Base-by-base conservation (phyloP, 176 grass and related monocot genomes). In the Oryza meridionalis region DNA sequence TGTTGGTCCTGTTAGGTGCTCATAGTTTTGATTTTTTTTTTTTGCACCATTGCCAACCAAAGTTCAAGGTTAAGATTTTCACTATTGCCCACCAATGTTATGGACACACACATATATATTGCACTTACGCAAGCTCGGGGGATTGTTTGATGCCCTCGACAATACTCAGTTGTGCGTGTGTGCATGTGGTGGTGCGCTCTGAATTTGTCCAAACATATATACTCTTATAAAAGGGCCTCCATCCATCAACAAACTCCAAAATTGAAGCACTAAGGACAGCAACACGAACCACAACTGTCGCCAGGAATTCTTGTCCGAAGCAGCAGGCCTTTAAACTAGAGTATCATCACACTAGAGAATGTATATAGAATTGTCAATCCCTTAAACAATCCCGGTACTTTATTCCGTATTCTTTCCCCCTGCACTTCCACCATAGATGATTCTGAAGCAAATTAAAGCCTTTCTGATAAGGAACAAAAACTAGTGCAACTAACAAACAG, bases 351-450 rank as follows among this genome's bases (percentile, higher is more conserved):
- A 61, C 13, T 31, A 10, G 14, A 76, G 33, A 11, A 55, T 69
- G 74, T 24, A 62, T 15, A 47, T 73, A 67, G 80, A 40, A 63
- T 69, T 62, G 80, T 86, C 84, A 79, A 70, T 79, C 63, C 35
- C 17, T 74, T 74, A 79, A 83, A 86, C 27, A 79, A 66, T 25
- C 68, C n/a, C 21, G 75, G 19, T 74, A 75, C 75, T 90, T 90
- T 87, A 87, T 90, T 90, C 84, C 69, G 12, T 83, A 78, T 40
- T 73, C 83, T 9, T 51, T 59, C 47, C 27, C 84, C 27, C 84
- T 75, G 69, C 79, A 17, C 75, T 83, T 78, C 65, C 80, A 79
- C 80, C 49, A 75, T 62, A 62, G 76, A 83, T 76, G 70, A 70
- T 87, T 83, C 84, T 79, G 46, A 90, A 49, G 37, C 50, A 77